Base-by-base conservation (phyloP, 2,329 filamentous ascomycete genomes). In the Setomelanomma holmii region DNA sequence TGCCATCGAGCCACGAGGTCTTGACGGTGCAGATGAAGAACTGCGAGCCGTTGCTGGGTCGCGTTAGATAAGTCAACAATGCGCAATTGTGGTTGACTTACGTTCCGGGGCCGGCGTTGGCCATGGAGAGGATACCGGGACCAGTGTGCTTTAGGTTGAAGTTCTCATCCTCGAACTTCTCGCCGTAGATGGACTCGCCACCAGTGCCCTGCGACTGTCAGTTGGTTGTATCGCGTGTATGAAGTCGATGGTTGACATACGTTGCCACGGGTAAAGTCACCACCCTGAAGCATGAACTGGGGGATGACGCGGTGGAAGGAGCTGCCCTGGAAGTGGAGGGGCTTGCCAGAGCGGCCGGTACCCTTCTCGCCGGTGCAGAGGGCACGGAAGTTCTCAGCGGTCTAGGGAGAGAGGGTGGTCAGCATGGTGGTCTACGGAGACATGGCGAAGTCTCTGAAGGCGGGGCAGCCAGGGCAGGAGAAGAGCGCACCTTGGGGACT, bases 231-330 rank as follows among this genome's bases (percentile, higher is more conserved):
- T 14, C n/a, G 39, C 27, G 34, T 24, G 36, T 17, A 10, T 14
- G 20, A 6, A 5, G 14, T 4, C 27, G 22, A 6, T 4, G 19
- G 44, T 23, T 40, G 23, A 60, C 63, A 96, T 66, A 93, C 93
- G 76, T 97, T 93, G 75, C 91, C 91, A 45, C 86, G 89, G 47
- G 93, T 98, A 76, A 98, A 98, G 78, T 98, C 93, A 79, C 93
- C 93, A 73, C 93, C 93, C 81, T 96, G 90, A 71, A 96, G 93
- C 93, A 98, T 98, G 79, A 98, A 98, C 71, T 90, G 86, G 83
- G 96, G 96, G 81, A 98, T 98, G 63, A 98, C 89, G 45, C 93
- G 89, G 82, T 98, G 93, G 83, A 98, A 98, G 65, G 80, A 82
- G 60, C 90, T 95, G 65, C 91, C 85, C 82, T 97, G 96, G 86